Percentiles rank a stretch among this genome's conserved stretches.
phyloP scores from a whole-genome alignment of 2,329 filamentous ascomycete species.

The Fusarium nanum region DNA sequence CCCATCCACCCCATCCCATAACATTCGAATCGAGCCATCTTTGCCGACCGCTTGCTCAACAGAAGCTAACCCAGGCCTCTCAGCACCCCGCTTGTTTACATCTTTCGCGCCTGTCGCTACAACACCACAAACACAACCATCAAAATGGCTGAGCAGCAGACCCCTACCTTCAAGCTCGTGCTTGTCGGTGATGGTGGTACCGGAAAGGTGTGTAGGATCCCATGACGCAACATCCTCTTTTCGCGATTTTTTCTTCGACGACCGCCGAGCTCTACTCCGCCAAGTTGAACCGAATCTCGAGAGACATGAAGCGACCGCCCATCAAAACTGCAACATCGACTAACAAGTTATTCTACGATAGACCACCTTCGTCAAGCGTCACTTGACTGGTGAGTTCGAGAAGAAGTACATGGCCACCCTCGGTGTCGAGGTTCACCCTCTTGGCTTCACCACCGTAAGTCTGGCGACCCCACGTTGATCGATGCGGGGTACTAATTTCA shows the following conservation, averaged over 20 bases:
- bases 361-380: conserved; percentile 99
- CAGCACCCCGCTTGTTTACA: conserved; percentile 63
- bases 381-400: conserved; percentile 99
- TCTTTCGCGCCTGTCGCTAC: conserved; percentile 49
- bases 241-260: conserved; percentile 38
- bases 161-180: conserved; percentile 98
- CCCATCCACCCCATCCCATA: conserved; percentile 2
- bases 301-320: conserved; percentile 21
- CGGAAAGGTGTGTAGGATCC: conserved; percentile 79
- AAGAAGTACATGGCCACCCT: conserved; percentile 99
- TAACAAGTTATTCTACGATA: conserved; percentile 55
- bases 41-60: conserved; percentile 31
- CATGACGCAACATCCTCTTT: conserved; percentile 33
- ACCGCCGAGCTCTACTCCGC: conserved; percentile 41
- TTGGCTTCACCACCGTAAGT: conserved; percentile 96
- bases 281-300: conserved; percentile 31
- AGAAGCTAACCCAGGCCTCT: conserved; percentile 50
- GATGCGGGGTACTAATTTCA: conserved; percentile 46
- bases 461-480: conserved; percentile 39
- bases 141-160: conserved; percentile 71
- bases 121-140: conserved; percentile 44
- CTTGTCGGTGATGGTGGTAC: conserved; percentile 99
- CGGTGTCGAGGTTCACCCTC: conserved; percentile 98
- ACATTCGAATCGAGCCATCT: conserved; percentile 19
- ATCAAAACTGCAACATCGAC: conserved; percentile 25